A percentile compares a stretch with the other conserved stretches of the same genome.
Conservation (phyloP, 78 protist species). For the Dictyostelium intermedium region DNA sequence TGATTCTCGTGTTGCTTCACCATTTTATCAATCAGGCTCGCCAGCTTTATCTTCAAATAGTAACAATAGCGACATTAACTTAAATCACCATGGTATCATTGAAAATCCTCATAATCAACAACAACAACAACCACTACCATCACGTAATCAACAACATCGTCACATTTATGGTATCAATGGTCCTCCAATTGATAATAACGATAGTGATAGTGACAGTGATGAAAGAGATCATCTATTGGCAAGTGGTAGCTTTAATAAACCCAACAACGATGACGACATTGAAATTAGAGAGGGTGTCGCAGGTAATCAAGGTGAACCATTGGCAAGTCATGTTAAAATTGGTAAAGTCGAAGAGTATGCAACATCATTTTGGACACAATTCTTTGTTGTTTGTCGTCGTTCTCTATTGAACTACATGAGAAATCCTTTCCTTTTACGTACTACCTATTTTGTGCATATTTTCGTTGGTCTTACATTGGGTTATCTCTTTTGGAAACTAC, state of each 20-base stretch:
- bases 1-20: background rate
- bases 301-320: background rate
- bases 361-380: constrained; percentile 80
- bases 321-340: background rate
- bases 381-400: constrained; percentile 72
- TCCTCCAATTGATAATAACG: background rate
- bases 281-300: background rate
- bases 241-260: background rate
- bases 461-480: constrained; percentile 84
- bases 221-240: background rate
- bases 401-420: constrained; percentile 75
- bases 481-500: constrained; percentile 74
- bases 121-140: background rate
- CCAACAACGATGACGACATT: background rate
- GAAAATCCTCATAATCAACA: background rate
- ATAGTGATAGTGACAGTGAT: background rate
- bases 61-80: background rate
- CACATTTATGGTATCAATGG: background rate
- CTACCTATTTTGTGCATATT: constrained; percentile 47
- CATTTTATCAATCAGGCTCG: background rate
- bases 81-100: background rate
- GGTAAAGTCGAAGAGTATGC: constrained; percentile 63
- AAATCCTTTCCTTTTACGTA: constrained; percentile 82
- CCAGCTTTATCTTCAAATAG: background rate
- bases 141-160: constrained; percentile 1